Percentiles rank a stretch among this genome's conserved stretches.
Evolutionary conservation across 306 rosid genomes (phyloP).

Genomic region (Coriaria nepalensis): DNA sequence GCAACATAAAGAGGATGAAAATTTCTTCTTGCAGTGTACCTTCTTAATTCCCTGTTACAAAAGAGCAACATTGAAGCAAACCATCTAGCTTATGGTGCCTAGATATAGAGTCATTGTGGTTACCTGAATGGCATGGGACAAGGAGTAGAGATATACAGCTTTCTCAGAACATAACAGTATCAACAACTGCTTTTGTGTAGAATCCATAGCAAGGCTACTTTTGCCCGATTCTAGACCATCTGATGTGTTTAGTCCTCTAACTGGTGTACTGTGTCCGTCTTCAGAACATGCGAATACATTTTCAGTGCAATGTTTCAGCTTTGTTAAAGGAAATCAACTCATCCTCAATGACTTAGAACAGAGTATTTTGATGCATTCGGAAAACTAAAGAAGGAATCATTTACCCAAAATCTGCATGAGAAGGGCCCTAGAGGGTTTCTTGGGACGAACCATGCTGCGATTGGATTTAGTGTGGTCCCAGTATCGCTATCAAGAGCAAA

Average conservation of each 20-base stretch:
- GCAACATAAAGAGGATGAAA: conserved; percentile 56
- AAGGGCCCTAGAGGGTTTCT: conserved; percentile 71
- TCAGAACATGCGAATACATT: conserved; percentile 6
- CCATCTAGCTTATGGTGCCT: conserved; percentile 2
- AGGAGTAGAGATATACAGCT: conserved; percentile 66
- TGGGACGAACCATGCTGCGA: conserved; percentile 51
- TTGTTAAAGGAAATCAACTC: conserved; percentile 6
- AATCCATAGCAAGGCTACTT: conserved; percentile 26
- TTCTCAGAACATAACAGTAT: conserved; percentile 75
- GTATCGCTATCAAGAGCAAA: conserved; percentile 59
- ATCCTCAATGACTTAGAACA: not conserved
- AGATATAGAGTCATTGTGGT: conserved; percentile 3
- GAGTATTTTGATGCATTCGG: not conserved
- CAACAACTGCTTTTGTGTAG: conserved; percentile 33
- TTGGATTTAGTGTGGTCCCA: conserved; percentile 41
- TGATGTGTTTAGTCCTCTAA: conserved; percentile 20
- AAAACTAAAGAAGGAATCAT: conserved; percentile 16
- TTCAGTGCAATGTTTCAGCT: conserved; percentile 14
- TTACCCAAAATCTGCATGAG: conserved; percentile 70
- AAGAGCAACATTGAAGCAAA: not conserved
- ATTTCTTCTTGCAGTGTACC: conserved; percentile 76
- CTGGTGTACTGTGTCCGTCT: conserved; percentile 38
- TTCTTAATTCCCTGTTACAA: conserved; percentile 66
- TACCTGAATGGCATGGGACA: conserved; percentile 63
- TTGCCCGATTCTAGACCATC: conserved; percentile 26